phyloP scores from a whole-genome alignment of 2,329 filamentous ascomycete genomes.

The Uncinocarpus reesii region DNA sequence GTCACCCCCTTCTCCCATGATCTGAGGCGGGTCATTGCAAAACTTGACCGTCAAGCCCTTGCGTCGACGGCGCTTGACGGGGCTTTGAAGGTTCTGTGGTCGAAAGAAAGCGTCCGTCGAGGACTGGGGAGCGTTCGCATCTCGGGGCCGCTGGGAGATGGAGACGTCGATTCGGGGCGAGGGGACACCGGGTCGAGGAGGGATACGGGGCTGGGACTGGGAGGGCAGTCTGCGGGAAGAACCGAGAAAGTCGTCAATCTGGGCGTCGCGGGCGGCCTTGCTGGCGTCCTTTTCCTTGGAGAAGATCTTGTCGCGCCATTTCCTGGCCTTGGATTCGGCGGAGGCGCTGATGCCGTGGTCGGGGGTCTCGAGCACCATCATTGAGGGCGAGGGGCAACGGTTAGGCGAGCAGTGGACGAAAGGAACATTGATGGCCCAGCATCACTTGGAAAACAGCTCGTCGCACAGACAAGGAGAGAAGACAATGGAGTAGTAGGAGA shows the following conservation, averaged over 20 bases:
- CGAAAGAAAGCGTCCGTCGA: slow-evolving; percentile 16
- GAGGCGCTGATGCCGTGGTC: slow-evolving; percentile 13
- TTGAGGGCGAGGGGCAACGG: not conserved
- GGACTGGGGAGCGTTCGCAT: slow-evolving; percentile 22
- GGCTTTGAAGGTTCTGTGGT: slow-evolving; percentile 20
- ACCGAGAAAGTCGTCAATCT: slow-evolving; percentile 50
- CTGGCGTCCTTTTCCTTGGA: slow-evolving; percentile 32
- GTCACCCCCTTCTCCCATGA: slow-evolving; percentile 88
- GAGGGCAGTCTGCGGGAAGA: slow-evolving; percentile 24
- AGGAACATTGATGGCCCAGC: slow-evolving; percentile 6
- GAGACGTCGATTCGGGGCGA: slow-evolving; percentile 30
- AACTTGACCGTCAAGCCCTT: slow-evolving; percentile 69
- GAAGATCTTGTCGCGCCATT: slow-evolving; percentile 45
- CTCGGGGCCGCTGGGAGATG: slow-evolving; percentile 26
- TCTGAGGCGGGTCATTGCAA: slow-evolving; percentile 57
- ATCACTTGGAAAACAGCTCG: not conserved
- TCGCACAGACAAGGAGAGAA: slow-evolving; percentile 3
- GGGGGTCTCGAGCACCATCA: slow-evolving; percentile 15
- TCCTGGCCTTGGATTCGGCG: slow-evolving; percentile 18
- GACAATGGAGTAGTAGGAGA: not conserved
- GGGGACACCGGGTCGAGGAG: slow-evolving; percentile 19
- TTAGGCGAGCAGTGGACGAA: not conserved
- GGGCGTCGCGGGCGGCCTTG: slow-evolving; percentile 31
- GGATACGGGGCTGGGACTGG: slow-evolving; percentile 11
- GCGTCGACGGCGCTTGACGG: slow-evolving; percentile 36